These are phyloP conservation scores for Pythium vanterpoolii DNA, from an alignment of 352 stramenopile genomes.

Conservation along the genomic window DNA sequence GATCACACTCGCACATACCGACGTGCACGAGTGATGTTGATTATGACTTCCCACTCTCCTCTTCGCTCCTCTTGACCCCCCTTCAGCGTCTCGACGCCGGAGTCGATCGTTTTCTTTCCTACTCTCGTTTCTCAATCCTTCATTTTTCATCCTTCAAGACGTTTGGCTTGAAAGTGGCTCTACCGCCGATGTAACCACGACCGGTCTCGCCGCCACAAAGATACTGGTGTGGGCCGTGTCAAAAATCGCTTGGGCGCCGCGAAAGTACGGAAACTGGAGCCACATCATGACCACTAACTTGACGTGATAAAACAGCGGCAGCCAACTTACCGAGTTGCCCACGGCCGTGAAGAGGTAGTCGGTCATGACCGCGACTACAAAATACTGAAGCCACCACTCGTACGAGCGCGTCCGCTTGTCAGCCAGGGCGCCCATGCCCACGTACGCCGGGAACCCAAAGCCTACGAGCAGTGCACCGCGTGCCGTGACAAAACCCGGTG, in stretches of 20 bases:
- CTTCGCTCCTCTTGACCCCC: no score
- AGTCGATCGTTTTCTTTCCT: no score
- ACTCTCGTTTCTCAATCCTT: background rate
- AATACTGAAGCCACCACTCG: slow-evolving; percentile 89
- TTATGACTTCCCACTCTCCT: no score
- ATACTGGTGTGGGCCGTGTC: slow-evolving; percentile 70
- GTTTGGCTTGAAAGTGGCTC: background rate
- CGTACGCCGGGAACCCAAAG: slow-evolving; percentile 82
- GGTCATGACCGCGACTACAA: slow-evolving; percentile 58
- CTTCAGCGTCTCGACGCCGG: no score
- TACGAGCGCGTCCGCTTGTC: slow-evolving; percentile 76
- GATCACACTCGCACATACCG: slow-evolving; percentile 8
- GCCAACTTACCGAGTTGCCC: slow-evolving; percentile 56
- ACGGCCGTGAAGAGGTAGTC: slow-evolving; percentile 70
- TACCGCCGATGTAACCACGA: background rate
- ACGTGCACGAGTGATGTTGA: slow-evolving; percentile 9
- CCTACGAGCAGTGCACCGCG: slow-evolving; percentile 69
- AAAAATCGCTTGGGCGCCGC: slow-evolving; percentile 78
- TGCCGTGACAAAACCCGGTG: slow-evolving; percentile 76
- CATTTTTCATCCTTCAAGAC: background rate
- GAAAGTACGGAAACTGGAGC: slow-evolving; percentile 91
- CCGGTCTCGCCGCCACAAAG: slow-evolving; percentile 39
- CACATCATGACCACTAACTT: slow-evolving; percentile 84
- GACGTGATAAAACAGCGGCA: slow-evolving; percentile 85
- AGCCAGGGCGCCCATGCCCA: slow-evolving; percentile 71